Evolutionary conservation across 2,329 filamentous ascomycete species (phyloP).

Genomic region (Colletotrichum chrysophilum): DNA sequence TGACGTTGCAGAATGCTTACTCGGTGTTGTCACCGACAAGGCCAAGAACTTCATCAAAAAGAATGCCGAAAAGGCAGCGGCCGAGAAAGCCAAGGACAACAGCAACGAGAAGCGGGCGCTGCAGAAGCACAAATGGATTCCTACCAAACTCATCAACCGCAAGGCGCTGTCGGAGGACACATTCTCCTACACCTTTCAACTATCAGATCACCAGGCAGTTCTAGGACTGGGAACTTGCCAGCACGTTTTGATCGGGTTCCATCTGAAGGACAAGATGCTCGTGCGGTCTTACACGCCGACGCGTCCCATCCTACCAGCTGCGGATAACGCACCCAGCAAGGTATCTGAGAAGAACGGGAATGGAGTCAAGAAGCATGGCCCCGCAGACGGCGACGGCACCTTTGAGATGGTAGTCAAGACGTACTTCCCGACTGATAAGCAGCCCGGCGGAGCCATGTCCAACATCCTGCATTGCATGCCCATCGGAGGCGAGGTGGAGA

Average conservation of each 20-base stretch:
- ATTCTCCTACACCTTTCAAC: constrained; percentile 48
- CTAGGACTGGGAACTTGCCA: constrained; percentile 56
- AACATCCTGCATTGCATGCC: constrained; percentile 57
- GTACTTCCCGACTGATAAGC: constrained; percentile 50
- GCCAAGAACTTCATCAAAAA: constrained; percentile 50
- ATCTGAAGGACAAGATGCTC: constrained; percentile 55
- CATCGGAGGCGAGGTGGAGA: constrained; percentile 52
- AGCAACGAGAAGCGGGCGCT: constrained; percentile 37
- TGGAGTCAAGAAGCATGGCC: background rate
- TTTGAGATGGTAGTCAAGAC: constrained; percentile 57
- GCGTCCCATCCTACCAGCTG: constrained; percentile 41
- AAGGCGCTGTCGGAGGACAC: constrained; percentile 48
- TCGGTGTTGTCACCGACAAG: constrained; percentile 55
- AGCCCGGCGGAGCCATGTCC: constrained; percentile 58
- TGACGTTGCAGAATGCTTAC: constrained; percentile 46
- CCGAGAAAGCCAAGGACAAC: constrained; percentile 35
- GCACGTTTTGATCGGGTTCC: constrained; percentile 58
- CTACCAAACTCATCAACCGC: constrained; percentile 43
- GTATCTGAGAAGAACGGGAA: background rate
- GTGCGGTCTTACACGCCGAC: constrained; percentile 57
- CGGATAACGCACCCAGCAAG: background rate
- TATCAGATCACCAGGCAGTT: constrained; percentile 41
- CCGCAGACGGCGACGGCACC: constrained; percentile 41
- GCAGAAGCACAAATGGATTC: constrained; percentile 51
- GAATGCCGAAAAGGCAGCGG: constrained; percentile 42